Evolutionary conservation across 768 basidiomycete genomes (phyloP), one percentile per base, ranked within the genome.

Genomic region (Rubroboletus pulcherrimus): DNA sequence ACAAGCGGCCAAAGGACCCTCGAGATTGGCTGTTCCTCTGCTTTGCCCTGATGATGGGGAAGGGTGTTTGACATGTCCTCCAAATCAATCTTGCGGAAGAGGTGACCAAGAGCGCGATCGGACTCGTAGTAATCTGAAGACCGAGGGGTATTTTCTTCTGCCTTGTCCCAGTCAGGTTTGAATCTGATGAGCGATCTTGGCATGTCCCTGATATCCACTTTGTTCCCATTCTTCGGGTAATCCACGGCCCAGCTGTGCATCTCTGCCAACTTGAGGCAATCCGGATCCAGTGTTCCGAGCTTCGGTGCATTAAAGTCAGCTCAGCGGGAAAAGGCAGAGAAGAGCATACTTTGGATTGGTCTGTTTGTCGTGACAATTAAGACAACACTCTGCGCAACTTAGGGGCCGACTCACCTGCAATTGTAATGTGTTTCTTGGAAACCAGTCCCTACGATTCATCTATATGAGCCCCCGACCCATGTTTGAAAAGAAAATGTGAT

Each of bases 101-200:
- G 75, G 39, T 79, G 69, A 7, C 91, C 91, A 9, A 93, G 78
- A 0, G 88, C 89, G 4, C 85, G 80, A 29, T 70, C 73, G 2
- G 90, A 92, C 45, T 77, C 73, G 63, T 93, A 93, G 71, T 87
- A 88, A 59, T 90, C 85, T 1, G 79, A 79, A 19, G 78, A 63
- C 7, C 80, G 78, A 21, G 81, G 81, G 7, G 73, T 67, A 45
- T 78, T 73, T 17, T 82, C 77, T 61, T 87, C 85, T 15, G 79
- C 79, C 21, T 78, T 79, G 55, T 89, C 82, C 90, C 90, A 92
- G 66, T 92, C 90, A 0, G 90, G 90, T 62, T 87, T 91, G 66
- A 79, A 82, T 17, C 77, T 76, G 43, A 89, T 87, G 15, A 88
- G 73, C 0, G 74, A 66, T 11, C 71, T 68, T 4, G 90, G 89